These are phyloP conservation scores for Phylloporus arenicola DNA, from an alignment of 768 basidiomycete species.

Conservation along the genomic window DNA sequence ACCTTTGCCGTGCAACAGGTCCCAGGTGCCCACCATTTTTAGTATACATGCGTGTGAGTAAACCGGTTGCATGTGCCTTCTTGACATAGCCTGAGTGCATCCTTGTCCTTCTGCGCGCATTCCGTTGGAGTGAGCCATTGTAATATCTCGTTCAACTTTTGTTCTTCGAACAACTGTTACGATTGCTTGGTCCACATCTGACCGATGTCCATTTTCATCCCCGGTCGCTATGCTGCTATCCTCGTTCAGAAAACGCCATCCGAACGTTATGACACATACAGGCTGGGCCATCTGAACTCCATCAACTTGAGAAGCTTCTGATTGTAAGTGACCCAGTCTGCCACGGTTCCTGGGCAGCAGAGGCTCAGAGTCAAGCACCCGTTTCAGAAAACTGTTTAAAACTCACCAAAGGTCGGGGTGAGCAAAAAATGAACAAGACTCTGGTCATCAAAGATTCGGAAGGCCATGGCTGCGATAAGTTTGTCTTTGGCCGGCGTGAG, in stretches of 20 bases:
- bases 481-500: too few relatives aligned
- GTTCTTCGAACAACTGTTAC: too few relatives aligned
- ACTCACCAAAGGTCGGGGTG: not conserved
- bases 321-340: too few relatives aligned
- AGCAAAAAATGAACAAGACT: not conserved
- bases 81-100: not conserved
- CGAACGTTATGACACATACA: too few relatives aligned
- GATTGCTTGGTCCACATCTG: too few relatives aligned
- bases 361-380: not conserved
- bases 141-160: not conserved
- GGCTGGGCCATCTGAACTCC: too few relatives aligned
- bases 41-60: not conserved
- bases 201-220: too few relatives aligned
- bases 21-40: not conserved
- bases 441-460: not conserved
- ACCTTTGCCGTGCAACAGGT: constrained; percentile 1
- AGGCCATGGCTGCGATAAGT: not conserved
- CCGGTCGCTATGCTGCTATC: too few relatives aligned
- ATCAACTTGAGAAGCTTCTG: too few relatives aligned
- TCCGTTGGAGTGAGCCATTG: constrained; percentile 1
- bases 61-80: constrained; percentile 1
- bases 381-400: not conserved
- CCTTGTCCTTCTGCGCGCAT: not conserved
- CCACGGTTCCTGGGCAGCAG: not conserved
- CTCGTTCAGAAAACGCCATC: too few relatives aligned